phyloP scores from a whole-genome alignment of 208 protist species.

The Leishmania amazonensis region DNA sequence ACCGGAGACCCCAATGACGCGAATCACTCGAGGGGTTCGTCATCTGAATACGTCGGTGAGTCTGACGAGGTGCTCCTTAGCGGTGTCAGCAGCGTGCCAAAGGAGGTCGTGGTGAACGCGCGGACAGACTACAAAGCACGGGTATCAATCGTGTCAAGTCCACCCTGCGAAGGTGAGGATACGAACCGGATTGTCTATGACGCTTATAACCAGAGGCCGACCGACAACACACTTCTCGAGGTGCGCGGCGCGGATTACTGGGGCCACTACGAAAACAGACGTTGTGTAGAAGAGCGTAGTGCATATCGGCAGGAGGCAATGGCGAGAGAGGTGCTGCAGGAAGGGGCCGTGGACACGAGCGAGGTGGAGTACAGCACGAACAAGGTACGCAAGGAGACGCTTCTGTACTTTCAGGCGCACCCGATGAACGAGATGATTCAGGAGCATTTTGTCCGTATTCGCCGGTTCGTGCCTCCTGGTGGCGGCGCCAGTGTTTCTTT shows the following conservation, averaged over 20 bases:
- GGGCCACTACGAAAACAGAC: conserved; percentile 45
- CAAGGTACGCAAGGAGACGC: conserved; percentile 71
- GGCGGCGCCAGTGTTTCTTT: conserved; percentile 33
- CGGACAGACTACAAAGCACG: conserved; percentile 42
- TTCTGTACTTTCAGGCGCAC: conserved; percentile 85
- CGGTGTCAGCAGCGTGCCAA: not conserved
- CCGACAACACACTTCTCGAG: conserved; percentile 44
- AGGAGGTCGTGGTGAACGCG: conserved; percentile 46
- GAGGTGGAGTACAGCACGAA: conserved; percentile 69
- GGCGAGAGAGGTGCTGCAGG: conserved; percentile 52
- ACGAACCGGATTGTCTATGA: conserved; percentile 46
- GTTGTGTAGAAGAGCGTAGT: conserved; percentile 46
- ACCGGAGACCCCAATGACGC: conserved; percentile 4
- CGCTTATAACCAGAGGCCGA: conserved; percentile 70
- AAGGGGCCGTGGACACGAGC: conserved; percentile 80
- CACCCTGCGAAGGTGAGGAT: conserved; percentile 19
- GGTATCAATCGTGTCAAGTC: conserved; percentile 10
- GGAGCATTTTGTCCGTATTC: conserved; percentile 83
- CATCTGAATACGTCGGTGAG: not conserved
- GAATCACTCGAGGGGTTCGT: conserved; percentile 1
- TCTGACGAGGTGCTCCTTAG: not conserved
- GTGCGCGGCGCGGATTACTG: conserved; percentile 81
- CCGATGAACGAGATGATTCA: conserved; percentile 93
- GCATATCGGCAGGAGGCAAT: conserved; percentile 42
- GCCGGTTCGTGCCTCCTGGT: conserved; percentile 41